A percentile compares a stretch with the other conserved stretches of the same genome.
These are phyloP conservation scores for Neovahlkampfia damariscottae DNA, from an alignment of 78 protist genomes.

Conservation along the genomic window DNA sequence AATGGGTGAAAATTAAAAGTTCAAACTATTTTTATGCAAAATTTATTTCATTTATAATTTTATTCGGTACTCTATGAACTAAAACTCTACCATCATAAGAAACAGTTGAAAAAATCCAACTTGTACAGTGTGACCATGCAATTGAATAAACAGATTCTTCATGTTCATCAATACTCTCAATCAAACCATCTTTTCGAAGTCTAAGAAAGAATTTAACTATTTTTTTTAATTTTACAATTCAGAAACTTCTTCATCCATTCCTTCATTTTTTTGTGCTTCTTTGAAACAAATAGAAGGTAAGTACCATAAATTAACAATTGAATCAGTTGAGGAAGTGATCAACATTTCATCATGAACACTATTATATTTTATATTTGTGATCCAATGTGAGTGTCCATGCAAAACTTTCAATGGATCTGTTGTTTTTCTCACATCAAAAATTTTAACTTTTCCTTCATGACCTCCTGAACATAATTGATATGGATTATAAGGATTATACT, in stretches of 20 bases:
- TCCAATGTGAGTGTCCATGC: conserved; percentile 28
- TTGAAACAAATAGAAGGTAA: conserved; percentile 22
- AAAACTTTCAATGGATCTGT: background rate
- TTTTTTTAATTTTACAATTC: background rate
- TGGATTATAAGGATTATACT: conserved; percentile 38
- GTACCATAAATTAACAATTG: conserved; percentile 30
- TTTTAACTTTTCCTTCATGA: conserved; percentile 30
- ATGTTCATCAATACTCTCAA: conserved; percentile 32
- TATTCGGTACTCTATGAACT: conserved; percentile 43
- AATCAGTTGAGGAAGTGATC: conserved; percentile 38
- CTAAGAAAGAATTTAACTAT: background rate
- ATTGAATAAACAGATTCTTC: conserved; percentile 43
- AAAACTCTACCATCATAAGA: conserved; percentile 55
- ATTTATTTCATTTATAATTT: conserved; percentile 24
- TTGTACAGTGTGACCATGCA: conserved; percentile 39
- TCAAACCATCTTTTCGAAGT: background rate
- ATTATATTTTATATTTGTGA: conserved; percentile 24
- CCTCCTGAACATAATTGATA: conserved; percentile 23
- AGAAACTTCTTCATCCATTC: background rate
- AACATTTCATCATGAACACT: conserved; percentile 42
- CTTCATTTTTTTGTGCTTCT: background rate
- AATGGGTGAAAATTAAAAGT: too few species aligned
- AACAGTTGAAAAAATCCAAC: conserved; percentile 57
- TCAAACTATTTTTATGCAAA: background rate
- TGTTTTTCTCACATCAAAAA: conserved; percentile 37